These are phyloP conservation scores for Linum trigynum DNA, from an alignment of 345 rosid genomes.

Conservation along the genomic window DNA sequence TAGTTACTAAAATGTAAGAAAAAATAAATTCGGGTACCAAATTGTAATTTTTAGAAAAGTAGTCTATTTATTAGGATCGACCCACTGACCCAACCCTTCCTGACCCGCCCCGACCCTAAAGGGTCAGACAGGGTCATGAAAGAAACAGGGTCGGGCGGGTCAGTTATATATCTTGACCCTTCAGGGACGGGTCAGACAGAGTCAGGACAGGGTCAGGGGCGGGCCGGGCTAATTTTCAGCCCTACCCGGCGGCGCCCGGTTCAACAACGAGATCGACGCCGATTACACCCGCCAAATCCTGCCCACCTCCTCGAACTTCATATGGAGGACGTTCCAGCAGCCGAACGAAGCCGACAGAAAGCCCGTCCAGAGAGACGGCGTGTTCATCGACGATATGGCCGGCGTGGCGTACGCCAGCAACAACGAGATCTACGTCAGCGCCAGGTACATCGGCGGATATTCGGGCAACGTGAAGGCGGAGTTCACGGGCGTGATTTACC, in stretches of 20 bases:
- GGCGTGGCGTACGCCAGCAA: slow-evolving; percentile 20
- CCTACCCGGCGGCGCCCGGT: slow-evolving; percentile 23
- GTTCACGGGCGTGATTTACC: slow-evolving; percentile 50
- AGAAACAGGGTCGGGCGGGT: no score
- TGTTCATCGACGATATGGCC: slow-evolving; percentile 22
- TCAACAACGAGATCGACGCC: slow-evolving; percentile 24
- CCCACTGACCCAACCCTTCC: no score
- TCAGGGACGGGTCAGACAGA: no score
- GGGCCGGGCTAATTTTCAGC: no score
- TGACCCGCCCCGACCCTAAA: no score
- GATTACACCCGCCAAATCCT: slow-evolving; percentile 19
- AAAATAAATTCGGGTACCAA: no score
- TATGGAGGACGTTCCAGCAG: slow-evolving; percentile 33
- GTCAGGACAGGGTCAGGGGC: no score
- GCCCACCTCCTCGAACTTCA: slow-evolving; percentile 24
- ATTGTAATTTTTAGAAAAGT: no score
- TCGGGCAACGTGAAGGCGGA: slow-evolving; percentile 36
- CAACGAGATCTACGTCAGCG: slow-evolving; percentile 30
- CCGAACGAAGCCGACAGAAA: slow-evolving; percentile 19
- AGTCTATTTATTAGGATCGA: no score
- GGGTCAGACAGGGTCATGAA: no score
- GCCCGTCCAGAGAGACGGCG: slow-evolving; percentile 10
- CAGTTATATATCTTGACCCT: no score
- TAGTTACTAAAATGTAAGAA: no score
- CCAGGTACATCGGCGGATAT: slow-evolving; percentile 18